Evolutionary conservation across 768 basidiomycete genomes (phyloP).

Genomic region (Mycena galopus): DNA sequence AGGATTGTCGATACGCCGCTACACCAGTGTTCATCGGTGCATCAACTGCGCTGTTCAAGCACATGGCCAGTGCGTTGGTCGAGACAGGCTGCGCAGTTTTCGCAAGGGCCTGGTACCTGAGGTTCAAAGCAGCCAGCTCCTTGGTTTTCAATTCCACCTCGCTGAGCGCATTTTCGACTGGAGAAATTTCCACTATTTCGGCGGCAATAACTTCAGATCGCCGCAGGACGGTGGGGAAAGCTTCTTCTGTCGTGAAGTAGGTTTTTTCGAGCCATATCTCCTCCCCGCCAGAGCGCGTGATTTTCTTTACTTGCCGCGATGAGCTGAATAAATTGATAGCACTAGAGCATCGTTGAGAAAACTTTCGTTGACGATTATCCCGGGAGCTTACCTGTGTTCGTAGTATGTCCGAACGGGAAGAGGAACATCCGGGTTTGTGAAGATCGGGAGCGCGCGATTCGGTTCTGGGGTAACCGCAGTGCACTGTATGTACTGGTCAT

Average conservation of each 20-base stretch:
- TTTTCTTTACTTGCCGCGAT: conserved; percentile 75
- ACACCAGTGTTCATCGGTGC: conserved; percentile 84
- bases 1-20: conserved; percentile 80
- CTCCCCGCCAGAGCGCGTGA: conserved; percentile 73
- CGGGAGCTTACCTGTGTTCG: conserved; percentile 75
- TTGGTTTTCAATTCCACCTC: conserved; percentile 87
- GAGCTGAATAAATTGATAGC: conserved; percentile 88
- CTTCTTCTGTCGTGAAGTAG: conserved; percentile 86
- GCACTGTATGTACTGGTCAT: conserved; percentile 90
- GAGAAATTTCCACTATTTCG: conserved; percentile 83
- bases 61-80: conserved; percentile 88
- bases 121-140: conserved; percentile 76
- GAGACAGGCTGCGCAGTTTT: conserved; percentile 80
- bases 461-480: conserved; percentile 89
- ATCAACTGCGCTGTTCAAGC: conserved; percentile 89
- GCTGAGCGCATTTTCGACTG: conserved; percentile 83
- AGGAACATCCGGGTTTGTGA: conserved; percentile 88
- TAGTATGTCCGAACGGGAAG: conserved; percentile 86
- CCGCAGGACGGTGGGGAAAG: conserved; percentile 91
- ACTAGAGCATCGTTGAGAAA: conserved; percentile 54
- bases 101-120: conserved; percentile 82
- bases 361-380: not conserved
- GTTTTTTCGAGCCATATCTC: conserved; percentile 93
- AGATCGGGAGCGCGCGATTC: conserved; percentile 80
- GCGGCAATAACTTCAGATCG: conserved; percentile 87